These are phyloP conservation scores for Ceratocystis huliohia DNA, from an alignment of 2,329 filamentous ascomycete species.

Conservation along the genomic window DNA sequence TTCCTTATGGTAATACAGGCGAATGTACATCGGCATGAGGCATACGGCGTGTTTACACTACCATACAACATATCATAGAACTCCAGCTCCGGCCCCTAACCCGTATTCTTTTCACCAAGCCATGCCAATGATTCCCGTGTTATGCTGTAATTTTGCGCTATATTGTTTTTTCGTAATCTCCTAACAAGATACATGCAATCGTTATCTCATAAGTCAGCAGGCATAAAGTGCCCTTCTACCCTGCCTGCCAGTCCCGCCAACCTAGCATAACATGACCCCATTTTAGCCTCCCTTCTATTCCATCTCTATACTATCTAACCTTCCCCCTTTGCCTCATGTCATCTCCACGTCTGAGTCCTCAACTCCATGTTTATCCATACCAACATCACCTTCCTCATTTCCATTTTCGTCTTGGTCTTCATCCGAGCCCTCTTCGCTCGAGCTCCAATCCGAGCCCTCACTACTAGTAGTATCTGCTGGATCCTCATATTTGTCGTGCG, in stretches of 20 bases:
- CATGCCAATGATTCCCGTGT: background rate
- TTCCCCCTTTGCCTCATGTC: background rate
- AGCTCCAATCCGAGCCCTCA: constrained; percentile 19
- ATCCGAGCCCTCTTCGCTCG: constrained; percentile 15
- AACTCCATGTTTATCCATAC: background rate
- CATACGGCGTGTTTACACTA: too few species aligned
- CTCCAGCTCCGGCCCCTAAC: too few species aligned
- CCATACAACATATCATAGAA: background rate
- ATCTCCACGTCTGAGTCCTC: constrained; percentile 7
- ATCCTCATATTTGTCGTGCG: constrained; percentile 7
- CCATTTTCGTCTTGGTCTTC: constrained; percentile 11
- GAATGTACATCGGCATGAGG: too few species aligned
- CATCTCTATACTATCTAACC: background rate
- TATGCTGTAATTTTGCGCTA: background rate
- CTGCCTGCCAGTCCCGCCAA: background rate
- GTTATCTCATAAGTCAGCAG: background rate
- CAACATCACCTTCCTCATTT: constrained; percentile 5
- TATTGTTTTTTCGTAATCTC: background rate
- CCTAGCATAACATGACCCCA: background rate
- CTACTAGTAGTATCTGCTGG: constrained; percentile 18
- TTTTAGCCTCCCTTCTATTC: background rate
- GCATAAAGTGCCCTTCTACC: background rate
- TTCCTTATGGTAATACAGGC: too few species aligned
- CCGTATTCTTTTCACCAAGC: background rate
- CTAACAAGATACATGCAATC: constrained; percentile 5